phyloP scores from a whole-genome alignment of 208 protist genomes.

The Naegleria fowleri region DNA sequence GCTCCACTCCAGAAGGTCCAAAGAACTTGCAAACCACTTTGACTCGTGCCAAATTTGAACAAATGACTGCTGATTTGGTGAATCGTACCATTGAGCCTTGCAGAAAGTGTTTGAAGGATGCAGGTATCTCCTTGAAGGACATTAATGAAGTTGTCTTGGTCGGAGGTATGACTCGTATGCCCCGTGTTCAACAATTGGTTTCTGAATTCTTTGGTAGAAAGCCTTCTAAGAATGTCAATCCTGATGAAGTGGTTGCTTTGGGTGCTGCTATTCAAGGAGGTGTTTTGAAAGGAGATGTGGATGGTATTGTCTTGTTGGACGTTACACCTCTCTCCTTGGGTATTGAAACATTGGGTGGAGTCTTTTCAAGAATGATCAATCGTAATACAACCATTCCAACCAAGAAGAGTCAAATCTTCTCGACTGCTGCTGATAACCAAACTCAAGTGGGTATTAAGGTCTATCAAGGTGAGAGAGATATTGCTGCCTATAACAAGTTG shows the following conservation, averaged over 20 bases:
- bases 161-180: slow-evolving; percentile 95
- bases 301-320: slow-evolving; percentile 92
- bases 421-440: slow-evolving; percentile 81
- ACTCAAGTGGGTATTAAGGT: slow-evolving; percentile 81
- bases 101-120: slow-evolving; percentile 70
- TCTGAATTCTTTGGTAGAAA: slow-evolving; percentile 83
- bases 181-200: slow-evolving; percentile 77
- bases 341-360: slow-evolving; percentile 91
- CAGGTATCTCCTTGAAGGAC: slow-evolving; percentile 64
- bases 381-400: slow-evolving; percentile 98
- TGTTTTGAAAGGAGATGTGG: slow-evolving; percentile 78
- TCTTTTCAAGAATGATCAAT: slow-evolving; percentile 94
- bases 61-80: slow-evolving; percentile 60
- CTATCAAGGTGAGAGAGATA: slow-evolving; percentile 85
- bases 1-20: slow-evolving; percentile 68
- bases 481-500: slow-evolving; percentile 84
- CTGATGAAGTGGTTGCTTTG: slow-evolving; percentile 98
- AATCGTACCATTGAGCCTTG: slow-evolving; percentile 70
- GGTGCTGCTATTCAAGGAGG: slow-evolving; percentile 96
- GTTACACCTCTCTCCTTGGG: slow-evolving; percentile 97
- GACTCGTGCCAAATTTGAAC: slow-evolving; percentile 83
- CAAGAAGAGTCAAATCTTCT: slow-evolving; percentile 91
- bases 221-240: slow-evolving; percentile 95
- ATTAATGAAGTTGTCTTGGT: slow-evolving; percentile 94
- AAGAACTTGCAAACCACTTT: slow-evolving; percentile 80